phyloP scores from a whole-genome alignment of 495 filamentous ascomycete genomes.

The Trichoderma erinaceum region DNA sequence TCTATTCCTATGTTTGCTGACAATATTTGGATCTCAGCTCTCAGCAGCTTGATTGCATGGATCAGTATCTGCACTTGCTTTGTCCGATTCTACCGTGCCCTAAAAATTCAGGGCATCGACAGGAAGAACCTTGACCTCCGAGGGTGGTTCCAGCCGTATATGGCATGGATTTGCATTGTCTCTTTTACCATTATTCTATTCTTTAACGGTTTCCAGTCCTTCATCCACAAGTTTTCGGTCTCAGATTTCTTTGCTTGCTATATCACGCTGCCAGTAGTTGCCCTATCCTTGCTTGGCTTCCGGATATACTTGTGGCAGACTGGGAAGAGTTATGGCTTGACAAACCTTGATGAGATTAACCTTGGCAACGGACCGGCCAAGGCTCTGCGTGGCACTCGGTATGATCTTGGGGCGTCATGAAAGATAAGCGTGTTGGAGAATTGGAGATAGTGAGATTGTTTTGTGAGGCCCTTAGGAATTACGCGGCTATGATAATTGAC shows the following conservation, averaged over 20 bases:
- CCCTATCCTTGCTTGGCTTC: not conserved
- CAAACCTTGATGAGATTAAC: not conserved
- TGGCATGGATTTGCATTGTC: conserved; percentile 8
- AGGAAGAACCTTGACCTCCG: conserved; percentile 5
- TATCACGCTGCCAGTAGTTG: not conserved
- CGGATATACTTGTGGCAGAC: not conserved
- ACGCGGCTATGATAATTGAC: not conserved
- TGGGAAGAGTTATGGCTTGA: not conserved
- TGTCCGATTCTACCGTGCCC: not conserved
- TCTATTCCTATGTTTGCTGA: not conserved
- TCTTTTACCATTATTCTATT: not conserved
- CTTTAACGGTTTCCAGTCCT: not conserved
- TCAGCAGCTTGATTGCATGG: not conserved
- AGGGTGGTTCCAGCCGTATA: conserved; percentile 8
- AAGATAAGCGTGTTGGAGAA: not conserved
- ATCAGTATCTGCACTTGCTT: not conserved
- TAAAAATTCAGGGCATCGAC: not conserved
- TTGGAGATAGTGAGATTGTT: not conserved
- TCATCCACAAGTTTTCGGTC: not conserved
- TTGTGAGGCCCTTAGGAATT: not conserved
- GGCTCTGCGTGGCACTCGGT: not conserved
- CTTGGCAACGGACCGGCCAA: conserved; percentile 5
- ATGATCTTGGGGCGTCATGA: conserved; percentile 2
- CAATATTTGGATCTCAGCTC: not conserved
- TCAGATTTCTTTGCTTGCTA: not conserved